Evolutionary conservation across 2,329 filamentous ascomycete genomes (phyloP).

Genomic region (Colletotrichum musae): DNA sequence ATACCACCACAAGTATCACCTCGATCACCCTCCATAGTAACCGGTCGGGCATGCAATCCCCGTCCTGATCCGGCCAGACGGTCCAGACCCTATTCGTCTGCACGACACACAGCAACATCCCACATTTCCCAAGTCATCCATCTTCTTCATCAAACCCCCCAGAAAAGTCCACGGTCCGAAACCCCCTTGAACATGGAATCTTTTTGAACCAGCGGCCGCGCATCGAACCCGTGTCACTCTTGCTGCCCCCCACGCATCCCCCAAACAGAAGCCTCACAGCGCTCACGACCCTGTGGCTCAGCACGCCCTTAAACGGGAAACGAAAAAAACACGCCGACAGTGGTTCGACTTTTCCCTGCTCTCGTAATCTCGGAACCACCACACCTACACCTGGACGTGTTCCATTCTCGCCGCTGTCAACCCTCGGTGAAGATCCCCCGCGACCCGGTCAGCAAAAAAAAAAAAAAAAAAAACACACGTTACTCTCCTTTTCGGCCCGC

Average conservation of each 20-base stretch:
- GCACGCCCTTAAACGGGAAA: neutral
- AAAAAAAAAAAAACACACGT: neutral
- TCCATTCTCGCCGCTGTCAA: neutral
- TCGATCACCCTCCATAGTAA: neutral
- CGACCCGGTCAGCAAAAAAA: constrained; percentile 9
- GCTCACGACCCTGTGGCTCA: constrained; percentile 18
- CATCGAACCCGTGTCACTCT: neutral
- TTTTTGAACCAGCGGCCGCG: constrained; percentile 2
- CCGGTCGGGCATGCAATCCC: neutral
- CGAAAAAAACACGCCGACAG: constrained; percentile 47
- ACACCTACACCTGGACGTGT: no score
- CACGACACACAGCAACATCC: neutral
- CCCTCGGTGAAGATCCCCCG: constrained; percentile 17
- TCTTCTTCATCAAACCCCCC: neutral
- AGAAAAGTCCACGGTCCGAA: neutral
- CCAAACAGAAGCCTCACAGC: neutral
- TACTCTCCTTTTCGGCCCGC: constrained; percentile 10
- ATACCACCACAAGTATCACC: neutral
- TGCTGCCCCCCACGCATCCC: neutral
- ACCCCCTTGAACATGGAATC: neutral
- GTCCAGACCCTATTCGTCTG: constrained; percentile 14
- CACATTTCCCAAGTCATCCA: no score
- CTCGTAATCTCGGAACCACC: constrained; percentile 18
- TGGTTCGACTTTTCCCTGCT: constrained; percentile 33
- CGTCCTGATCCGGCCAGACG: neutral